Base-by-base conservation (phyloP, 2,329 filamentous ascomycete species). In the Hypoxylon rubiginosum region DNA sequence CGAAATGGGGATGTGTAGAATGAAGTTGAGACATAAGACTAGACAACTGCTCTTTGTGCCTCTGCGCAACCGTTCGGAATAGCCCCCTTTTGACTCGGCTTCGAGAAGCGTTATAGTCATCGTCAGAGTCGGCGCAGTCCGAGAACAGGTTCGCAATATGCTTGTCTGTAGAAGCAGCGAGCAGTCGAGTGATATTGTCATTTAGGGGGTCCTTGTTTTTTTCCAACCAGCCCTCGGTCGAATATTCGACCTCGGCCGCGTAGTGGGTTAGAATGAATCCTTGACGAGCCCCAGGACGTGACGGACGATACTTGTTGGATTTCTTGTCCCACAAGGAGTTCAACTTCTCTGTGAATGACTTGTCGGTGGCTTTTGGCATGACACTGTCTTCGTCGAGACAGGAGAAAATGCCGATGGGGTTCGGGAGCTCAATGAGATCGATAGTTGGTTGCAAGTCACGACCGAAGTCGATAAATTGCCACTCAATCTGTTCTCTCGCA, bases 121-220 rank as follows among this genome's bases (percentile, higher is more conserved):
- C 94, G 41, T 95, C 93, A 1, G 85, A 77, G 59, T 97, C 94
- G 7, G 90, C 91, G 74, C 95, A 99, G 78, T 99, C 97, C 4
- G 88, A 84, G 78, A 99, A 99, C 0, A 99, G 85, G 41, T 86
- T 87, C 1, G 94, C 92, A 66, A 98, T 86, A 75, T 99, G 95
- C 68, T 87, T 89, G 76, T 98, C 91, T 1, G 86, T 89, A 0
- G 97, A 99, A 13, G 86, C 85, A 39, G 94, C 92, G 36, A 99
- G 86, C 7, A 99, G 85, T 21, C 93, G 89, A 0, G 97, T 99
- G 67, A 99, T 87, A 68, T 98, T 99, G 84, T 99, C 97, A 74
- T 98, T 98, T 49, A 99, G 80, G 1, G 96, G 97, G 75, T 99
- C 96, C 79, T 99, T 99, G 84, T 99, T 99, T 85, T 98, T 99